A percentile compares a stretch with the other conserved stretches of the same genome.
These are phyloP conservation scores for Colletotrichum camelliae DNA, from an alignment of 2,329 filamentous ascomycete genomes.

Conservation along the genomic window DNA sequence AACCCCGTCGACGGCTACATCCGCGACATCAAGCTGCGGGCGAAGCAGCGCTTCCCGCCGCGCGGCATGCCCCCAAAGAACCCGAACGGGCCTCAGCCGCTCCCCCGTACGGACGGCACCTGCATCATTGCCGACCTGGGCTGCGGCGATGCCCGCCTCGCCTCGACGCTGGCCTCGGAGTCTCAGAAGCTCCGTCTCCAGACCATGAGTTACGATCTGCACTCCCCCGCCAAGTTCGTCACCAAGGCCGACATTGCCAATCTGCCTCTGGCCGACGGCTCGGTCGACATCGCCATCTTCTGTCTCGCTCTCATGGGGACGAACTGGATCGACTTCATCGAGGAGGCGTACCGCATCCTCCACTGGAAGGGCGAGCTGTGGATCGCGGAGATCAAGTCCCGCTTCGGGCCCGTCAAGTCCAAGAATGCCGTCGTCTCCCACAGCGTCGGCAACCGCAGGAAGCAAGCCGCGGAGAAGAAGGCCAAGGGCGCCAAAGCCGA, in stretches of 20 bases:
- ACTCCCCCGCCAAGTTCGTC: slow-evolving; percentile 76
- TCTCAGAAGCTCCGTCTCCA: slow-evolving; percentile 72
- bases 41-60: slow-evolving; percentile 48
- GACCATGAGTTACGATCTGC: slow-evolving; percentile 86
- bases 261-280: slow-evolving; percentile 76
- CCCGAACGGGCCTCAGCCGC: slow-evolving; percentile 44
- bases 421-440: slow-evolving; percentile 61
- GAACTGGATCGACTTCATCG: slow-evolving; percentile 96
- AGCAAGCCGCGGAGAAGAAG: slow-evolving; percentile 49
- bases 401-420: slow-evolving; percentile 65
- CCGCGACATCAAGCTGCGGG: slow-evolving; percentile 71
- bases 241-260: slow-evolving; percentile 89
- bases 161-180: slow-evolving; percentile 69
- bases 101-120: slow-evolving; percentile 74
- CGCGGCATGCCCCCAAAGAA: slow-evolving; percentile 22
- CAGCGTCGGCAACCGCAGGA: slow-evolving; percentile 74
- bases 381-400: slow-evolving; percentile 95
- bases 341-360: slow-evolving; percentile 91
- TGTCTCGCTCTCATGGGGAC: slow-evolving; percentile 98
- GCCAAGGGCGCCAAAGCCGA: slow-evolving; percentile 44
- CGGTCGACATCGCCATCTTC: slow-evolving; percentile 88
- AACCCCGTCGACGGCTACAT: slow-evolving; percentile 95
- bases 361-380: slow-evolving; percentile 96
- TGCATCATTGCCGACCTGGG: slow-evolving; percentile 90
- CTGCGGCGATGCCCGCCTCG: slow-evolving; percentile 88